Base-by-base conservation (phyloP, 2,329 filamentous ascomycete species). In the Sporothrix brunneoviolacea region DNA sequence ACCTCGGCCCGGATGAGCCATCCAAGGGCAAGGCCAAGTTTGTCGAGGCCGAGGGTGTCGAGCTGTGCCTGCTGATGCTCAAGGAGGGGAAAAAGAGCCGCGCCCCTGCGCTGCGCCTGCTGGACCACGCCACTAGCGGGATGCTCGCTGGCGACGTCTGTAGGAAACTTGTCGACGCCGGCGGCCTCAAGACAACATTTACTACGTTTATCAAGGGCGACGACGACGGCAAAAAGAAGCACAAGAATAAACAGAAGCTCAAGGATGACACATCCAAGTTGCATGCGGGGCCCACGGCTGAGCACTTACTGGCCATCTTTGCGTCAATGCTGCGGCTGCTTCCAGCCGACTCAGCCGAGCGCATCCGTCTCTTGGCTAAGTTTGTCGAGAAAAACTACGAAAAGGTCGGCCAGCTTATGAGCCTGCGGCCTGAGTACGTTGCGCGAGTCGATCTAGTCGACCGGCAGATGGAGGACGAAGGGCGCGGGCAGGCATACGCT, bases 361-460 rank as follows among this genome's bases (percentile, higher is more conserved):
- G 93, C 6, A 94, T 97, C 59, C 81, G 93, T 4, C 79, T 85
- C 1, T 76, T 97, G 4, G 91, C 91, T 42, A 98, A 98, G 63
- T 97, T 97, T 61, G 86, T 95, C 16, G 93, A 98, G 66, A 95
- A 89, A 63, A 83, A 95, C 57, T 95, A 94, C 64, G 88, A 84
- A 58, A 97, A 97, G 72, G 80, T 89, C 33, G 70, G 64, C 6
- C 88, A 83, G 62, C 72, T 97, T 4, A 65, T 95, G 32, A 73
- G 77, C 53, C 66, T 96, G 42, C 79, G 91, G 36, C 71, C 80
- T 42, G 84, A 87, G 12, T 95, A 90, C 63, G 77, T 78, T 0
- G 70, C 75, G 0, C 76, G 79, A 15, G 68, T 94, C 1, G 70
- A 68, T 0, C 70, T 74, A 0, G 82, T 88, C 1, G 85, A 91